Conservation (phyloP, 495 filamentous ascomycete species). For the Lasiosphaeris hirsuta region DNA sequence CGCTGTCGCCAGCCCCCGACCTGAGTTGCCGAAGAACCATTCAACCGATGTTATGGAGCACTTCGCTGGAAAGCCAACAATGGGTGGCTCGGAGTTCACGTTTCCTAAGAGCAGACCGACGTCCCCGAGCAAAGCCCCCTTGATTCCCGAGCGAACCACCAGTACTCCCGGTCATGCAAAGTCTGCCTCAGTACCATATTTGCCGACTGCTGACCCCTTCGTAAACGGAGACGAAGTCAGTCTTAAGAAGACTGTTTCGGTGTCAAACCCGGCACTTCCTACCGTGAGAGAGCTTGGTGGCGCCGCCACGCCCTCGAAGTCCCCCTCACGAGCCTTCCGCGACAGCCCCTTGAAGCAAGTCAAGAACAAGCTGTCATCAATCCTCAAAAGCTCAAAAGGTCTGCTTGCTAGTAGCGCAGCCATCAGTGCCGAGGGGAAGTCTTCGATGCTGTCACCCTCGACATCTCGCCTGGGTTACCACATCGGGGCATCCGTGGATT, state of each 20-base stretch:
- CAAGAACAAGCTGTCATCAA: slow-evolving; percentile 82
- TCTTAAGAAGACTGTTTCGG: slow-evolving; percentile 61
- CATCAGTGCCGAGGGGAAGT: slow-evolving; percentile 70
- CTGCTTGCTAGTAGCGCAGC: slow-evolving; percentile 78
- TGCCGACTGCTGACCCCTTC: slow-evolving; percentile 46
- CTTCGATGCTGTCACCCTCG: slow-evolving; percentile 48
- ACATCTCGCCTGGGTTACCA: slow-evolving; percentile 35
- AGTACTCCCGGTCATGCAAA: slow-evolving; percentile 46
- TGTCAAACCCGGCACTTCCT: slow-evolving; percentile 56
- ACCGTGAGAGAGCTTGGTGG: slow-evolving; percentile 38
- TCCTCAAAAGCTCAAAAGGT: slow-evolving; percentile 79
- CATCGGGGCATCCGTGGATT: slow-evolving; percentile 35
- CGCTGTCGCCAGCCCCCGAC: slow-evolving; percentile 35
- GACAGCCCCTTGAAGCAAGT: slow-evolving; percentile 84
- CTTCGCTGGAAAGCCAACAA: slow-evolving; percentile 43
- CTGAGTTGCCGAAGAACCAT: slow-evolving; percentile 53
- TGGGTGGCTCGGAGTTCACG: slow-evolving; percentile 38
- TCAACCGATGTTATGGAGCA: slow-evolving; percentile 59
- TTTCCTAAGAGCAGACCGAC: slow-evolving; percentile 36
- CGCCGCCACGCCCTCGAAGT: slow-evolving; percentile 66
- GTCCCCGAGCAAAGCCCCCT: slow-evolving; percentile 40
- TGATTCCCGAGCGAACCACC: slow-evolving; percentile 31
- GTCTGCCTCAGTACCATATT: slow-evolving; percentile 53
- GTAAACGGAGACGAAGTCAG: slow-evolving; percentile 34
- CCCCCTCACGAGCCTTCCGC: slow-evolving; percentile 61